Base-by-base conservation (phyloP, 768 basidiomycete genomes). In the Macrolepiota fuliginosa region DNA sequence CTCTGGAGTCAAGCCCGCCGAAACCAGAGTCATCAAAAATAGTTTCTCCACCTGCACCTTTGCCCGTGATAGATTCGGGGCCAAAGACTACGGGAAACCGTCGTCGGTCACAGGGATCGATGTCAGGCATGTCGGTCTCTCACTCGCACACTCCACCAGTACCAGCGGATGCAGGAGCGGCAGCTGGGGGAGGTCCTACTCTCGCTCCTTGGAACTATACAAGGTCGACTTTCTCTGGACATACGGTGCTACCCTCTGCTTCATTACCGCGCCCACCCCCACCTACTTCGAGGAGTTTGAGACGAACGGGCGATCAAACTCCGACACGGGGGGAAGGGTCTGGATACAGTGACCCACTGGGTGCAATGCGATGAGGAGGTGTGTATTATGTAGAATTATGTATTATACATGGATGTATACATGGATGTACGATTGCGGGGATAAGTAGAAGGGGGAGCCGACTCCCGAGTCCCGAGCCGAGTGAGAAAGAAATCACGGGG, bases 131-230 rank as follows among this genome's bases (percentile, higher is more conserved):
- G 36, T 25, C 22, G 35, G n/a, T 37, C 17, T 52, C 39, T 37
- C 54, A 56, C 24, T 22, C 39, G 56, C 57, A 6, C 40, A 49
- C 56, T 58, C 62, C 67, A 17, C 60, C 68, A 51, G 61, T 46
- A 51, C 52, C 63, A n/a, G 54, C 62, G 55, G 58, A 54, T 52
- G 56, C 58, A 50, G 46, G 22, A 55, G 42, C 63, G 9, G 15
- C 62, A 13, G 56, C 49, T 37, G 63, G 61, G 57, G 56, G 57
- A 47, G 60, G 55, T 40, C 46, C 53, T 58, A 42, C 46, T n/a
- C 56, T 63, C 15, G 83, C 83, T 27, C 84, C 86, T 15, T 86
- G 85, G 85, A 83, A 83, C 62, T 75, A 84, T 66, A 85, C 85
- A 19, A 77, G 71, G 53, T 85, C 85, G 6, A 75, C 71, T 60